phyloP scores from a whole-genome alignment of 495 filamentous ascomycete species.

The Filosporella fistucella region DNA sequence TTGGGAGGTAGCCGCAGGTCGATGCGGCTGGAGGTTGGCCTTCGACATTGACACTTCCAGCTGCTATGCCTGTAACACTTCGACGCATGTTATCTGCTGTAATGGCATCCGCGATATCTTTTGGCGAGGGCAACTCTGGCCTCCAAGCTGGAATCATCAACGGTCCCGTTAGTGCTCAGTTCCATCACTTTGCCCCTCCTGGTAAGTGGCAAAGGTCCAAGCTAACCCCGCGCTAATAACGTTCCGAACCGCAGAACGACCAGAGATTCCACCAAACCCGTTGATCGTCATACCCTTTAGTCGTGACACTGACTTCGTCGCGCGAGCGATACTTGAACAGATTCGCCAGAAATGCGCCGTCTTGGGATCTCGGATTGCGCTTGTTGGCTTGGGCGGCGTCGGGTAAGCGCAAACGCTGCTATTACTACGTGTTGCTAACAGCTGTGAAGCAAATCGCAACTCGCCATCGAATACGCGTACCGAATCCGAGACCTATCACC shows the following conservation, averaged over 20 bases:
- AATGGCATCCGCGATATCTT: too few species aligned
- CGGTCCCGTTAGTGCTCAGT: slow-evolving; percentile 26
- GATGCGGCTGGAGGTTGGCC: too few species aligned
- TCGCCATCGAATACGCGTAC: slow-evolving; percentile 7
- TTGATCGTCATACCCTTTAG: slow-evolving; percentile 28
- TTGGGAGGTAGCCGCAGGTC: too few species aligned
- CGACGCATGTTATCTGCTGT: too few species aligned
- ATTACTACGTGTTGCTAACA: slow-evolving; percentile 12
- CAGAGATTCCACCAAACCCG: slow-evolving; percentile 23
- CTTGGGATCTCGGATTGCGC: slow-evolving; percentile 20
- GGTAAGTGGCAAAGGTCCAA: slow-evolving; percentile 24
- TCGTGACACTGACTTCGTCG: slow-evolving; percentile 32
- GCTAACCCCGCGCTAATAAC: slow-evolving; percentile 22
- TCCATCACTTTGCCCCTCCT: slow-evolving; percentile 27
- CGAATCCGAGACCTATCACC: background rate
- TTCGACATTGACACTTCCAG: too few species aligned
- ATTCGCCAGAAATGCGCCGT: slow-evolving; percentile 25
- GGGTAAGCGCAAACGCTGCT: slow-evolving; percentile 15
- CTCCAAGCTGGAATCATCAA: slow-evolving; percentile 27
- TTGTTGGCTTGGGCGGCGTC: slow-evolving; percentile 26
- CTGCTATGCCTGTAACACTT: too few species aligned
- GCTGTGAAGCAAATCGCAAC: slow-evolving; percentile 2
- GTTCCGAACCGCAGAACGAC: slow-evolving; percentile 21
- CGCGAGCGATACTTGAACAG: slow-evolving; percentile 27
- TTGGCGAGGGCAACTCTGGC: slow-evolving; percentile 25